Percentiles rank a stretch among this genome's conserved stretches.
These are phyloP conservation scores for Xylariaceae sp. DNA, from an alignment of 2,329 filamentous ascomycete species.

Conservation along the genomic window DNA sequence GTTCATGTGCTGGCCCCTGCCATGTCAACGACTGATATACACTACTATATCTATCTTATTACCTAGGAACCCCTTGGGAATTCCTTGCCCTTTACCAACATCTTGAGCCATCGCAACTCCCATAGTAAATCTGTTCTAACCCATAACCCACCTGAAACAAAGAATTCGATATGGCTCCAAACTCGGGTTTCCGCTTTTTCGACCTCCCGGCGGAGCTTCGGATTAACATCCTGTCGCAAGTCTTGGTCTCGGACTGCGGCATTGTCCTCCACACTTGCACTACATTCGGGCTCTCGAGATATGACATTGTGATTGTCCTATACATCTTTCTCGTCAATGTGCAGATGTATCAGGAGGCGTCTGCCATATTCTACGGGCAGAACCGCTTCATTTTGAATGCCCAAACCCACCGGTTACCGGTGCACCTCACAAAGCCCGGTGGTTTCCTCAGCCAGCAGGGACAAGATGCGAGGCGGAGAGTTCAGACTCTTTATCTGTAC, in stretches of 20 bases:
- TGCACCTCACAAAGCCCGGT: conserved; percentile 36
- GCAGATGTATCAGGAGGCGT: conserved; percentile 45
- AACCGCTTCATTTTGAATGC: conserved; percentile 41
- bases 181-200: conserved; percentile 38
- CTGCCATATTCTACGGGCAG: conserved; percentile 40
- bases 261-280: conserved; percentile 37
- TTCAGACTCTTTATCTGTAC: conserved; percentile 36
- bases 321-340: conserved; percentile 40
- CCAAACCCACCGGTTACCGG: conserved; percentile 37
- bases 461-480: conserved; percentile 38
- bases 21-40: background rate
- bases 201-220: conserved; percentile 42
- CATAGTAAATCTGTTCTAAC: no score
- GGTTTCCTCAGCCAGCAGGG: conserved; percentile 41
- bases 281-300: conserved; percentile 25
- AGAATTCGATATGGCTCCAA: conserved; percentile 21
- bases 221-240: conserved; percentile 34
- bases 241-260: conserved; percentile 35
- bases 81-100: background rate
- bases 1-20: background rate
- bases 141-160: background rate
- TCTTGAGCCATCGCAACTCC: no score
- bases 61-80: background rate
- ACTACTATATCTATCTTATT: background rate
- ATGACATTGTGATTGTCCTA: conserved; percentile 21